Evolutionary conservation across 495 filamentous ascomycete species (phyloP).

Genomic region (Xylaria curta): DNA sequence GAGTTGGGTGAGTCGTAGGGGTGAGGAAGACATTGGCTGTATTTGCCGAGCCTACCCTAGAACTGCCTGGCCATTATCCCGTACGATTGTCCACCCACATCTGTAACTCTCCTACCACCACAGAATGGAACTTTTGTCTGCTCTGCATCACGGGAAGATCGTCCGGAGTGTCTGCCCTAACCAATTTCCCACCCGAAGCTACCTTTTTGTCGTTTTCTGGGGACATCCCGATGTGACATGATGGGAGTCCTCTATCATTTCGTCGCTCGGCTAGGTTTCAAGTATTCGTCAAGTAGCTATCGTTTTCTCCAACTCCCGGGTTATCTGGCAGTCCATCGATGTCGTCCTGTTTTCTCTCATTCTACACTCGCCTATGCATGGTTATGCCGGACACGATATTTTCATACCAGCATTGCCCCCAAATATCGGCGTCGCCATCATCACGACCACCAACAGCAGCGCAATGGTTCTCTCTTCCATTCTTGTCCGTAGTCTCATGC

Average conservation of each 20-base stretch:
- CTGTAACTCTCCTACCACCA: neutral
- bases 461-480: conserved; percentile 7
- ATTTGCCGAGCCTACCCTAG: neutral
- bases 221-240: neutral
- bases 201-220: neutral
- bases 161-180: conserved; percentile 9
- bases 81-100: neutral
- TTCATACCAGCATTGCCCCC: neutral
- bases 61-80: neutral
- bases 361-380: neutral
- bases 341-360: neutral
- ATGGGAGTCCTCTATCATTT: neutral
- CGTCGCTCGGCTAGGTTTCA: neutral
- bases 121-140: conserved; percentile 11
- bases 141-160: conserved; percentile 1
- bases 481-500: conserved; percentile 20
- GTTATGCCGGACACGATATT: neutral
- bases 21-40: neutral
- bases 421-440: neutral
- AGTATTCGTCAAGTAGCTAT: neutral
- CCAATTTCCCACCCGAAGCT: neutral
- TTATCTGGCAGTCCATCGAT: neutral
- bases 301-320: neutral
- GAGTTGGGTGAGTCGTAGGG: too few species aligned
- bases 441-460: neutral